Conservation (phyloP, 2,329 filamentous ascomycete genomes). For the Fusarium cyanostomum region DNA sequence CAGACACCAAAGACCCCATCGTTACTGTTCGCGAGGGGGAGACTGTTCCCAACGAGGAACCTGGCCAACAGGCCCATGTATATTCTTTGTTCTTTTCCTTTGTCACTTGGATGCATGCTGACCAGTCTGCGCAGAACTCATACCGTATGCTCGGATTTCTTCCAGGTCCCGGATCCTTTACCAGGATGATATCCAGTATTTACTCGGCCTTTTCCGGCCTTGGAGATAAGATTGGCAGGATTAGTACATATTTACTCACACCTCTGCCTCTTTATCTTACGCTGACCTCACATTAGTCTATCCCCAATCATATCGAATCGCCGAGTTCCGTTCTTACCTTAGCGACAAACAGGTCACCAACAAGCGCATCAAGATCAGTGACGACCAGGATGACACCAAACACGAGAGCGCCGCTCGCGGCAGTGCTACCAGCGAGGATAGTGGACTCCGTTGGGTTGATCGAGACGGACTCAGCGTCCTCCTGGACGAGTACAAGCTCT, state of each 20-base stretch:
- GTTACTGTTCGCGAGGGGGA: constrained; percentile 32
- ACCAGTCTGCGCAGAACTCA: constrained; percentile 15
- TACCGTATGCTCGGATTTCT: constrained; percentile 37
- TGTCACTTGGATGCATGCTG: background rate
- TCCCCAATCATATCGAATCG: constrained; percentile 38
- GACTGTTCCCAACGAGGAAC: constrained; percentile 10
- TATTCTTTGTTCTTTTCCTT: background rate
- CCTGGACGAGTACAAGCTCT: constrained; percentile 36
- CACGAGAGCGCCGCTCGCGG: background rate
- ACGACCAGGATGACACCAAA: constrained; percentile 15
- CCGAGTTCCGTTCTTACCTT: constrained; percentile 39
- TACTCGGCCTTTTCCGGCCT: constrained; percentile 41
- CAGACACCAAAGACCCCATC: constrained; percentile 16
- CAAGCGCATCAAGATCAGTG: constrained; percentile 43
- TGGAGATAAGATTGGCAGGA: constrained; percentile 39
- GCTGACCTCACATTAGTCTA: constrained; percentile 32
- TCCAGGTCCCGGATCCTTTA: constrained; percentile 32
- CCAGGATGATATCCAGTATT: constrained; percentile 45
- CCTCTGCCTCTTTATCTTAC: background rate
- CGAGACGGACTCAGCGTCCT: constrained; percentile 34
- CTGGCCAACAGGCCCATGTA: constrained; percentile 27
- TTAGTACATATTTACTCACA: constrained; percentile 29
- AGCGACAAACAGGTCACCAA: constrained; percentile 34
- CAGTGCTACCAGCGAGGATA: background rate
- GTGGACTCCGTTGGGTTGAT: constrained; percentile 42